Evolutionary conservation across 192 early-diverging fungal genomes (phyloP).

Genomic region (Spizellomyces sp.): DNA sequence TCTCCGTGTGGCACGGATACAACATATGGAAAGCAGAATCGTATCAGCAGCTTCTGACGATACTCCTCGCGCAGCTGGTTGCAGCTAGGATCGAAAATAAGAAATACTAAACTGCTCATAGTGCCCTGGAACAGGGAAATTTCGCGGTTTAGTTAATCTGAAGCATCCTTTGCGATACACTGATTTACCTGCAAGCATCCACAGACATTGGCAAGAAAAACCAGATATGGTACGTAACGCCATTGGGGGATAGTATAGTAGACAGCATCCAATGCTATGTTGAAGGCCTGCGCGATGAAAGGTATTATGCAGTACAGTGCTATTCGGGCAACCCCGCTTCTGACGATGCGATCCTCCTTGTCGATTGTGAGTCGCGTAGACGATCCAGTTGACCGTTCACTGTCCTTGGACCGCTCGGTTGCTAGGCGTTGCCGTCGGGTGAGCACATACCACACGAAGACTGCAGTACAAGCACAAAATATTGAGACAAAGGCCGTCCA

Average conservation of each 20-base stretch:
- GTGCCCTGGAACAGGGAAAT: neutral
- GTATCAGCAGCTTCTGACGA: neutral
- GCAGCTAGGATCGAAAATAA: neutral
- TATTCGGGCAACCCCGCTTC: neutral
- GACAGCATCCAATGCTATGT: neutral
- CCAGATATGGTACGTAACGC: neutral
- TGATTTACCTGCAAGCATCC: neutral
- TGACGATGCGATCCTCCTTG: neutral
- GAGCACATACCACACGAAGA: neutral
- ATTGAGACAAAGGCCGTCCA: conserved; percentile 1
- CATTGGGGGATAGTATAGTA: neutral
- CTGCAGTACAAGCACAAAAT: neutral
- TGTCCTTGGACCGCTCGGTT: neutral
- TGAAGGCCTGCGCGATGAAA: neutral
- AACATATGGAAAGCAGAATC: conserved; percentile 1
- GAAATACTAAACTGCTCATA: neutral
- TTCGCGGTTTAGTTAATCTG: neutral
- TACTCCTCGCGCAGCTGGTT: neutral
- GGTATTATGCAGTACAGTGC: conserved; percentile 1
- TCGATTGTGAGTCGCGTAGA: neutral
- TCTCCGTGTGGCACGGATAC: no score
- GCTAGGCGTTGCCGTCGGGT: neutral
- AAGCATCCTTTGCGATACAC: no score
- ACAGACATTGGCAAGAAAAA: neutral
- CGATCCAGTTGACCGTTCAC: neutral